Base-by-base conservation (phyloP, 2,329 filamentous ascomycete genomes). In the Microsporum canis region DNA sequence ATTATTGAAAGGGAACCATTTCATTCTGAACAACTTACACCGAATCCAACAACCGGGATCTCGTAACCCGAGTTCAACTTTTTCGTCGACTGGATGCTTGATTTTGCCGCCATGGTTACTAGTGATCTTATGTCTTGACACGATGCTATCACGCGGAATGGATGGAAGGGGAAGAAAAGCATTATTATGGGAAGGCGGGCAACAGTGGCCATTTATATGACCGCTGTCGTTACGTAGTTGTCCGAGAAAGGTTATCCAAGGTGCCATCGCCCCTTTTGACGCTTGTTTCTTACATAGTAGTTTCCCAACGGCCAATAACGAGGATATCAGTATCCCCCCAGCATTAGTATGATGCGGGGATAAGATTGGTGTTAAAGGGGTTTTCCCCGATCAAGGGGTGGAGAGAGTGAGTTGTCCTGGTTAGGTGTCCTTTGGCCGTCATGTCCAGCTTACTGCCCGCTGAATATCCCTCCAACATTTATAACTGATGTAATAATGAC, bases 11-110 rank as follows among this genome's bases (percentile, higher is more conserved):
- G 33, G 5, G n/a, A n/a, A 43, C n/a, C 5, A 10, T 10, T 43
- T 31, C 36, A 39, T 41, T 7, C 3, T n/a, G 41, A 34, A 43
- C 27, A 36, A 69, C 72, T 65, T 68, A 78, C 76, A 27, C 76
- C 75, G 64, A 74, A 77, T 6, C 76, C 84, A 0, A 86, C 72
- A 5, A 79, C 66, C 6, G 84, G 84, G 47, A 86, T 85, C 17
- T 84, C 79, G 70, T 84, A 79, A 45, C 84, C 83, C 14, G 83
- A 85, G 59, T 80, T 79, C 72, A 86, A 68, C 59, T 74, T 75
- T 58, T 73, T 71, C 6, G 72, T 75, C 23, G 73, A 70, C 60
- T 72, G 68, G 36, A 74, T 63, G 2, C 68, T 69, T 6, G 68
- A 57, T 51, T 62, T 60, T 38, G 60, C 45, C 38, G 63, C 60